Evolutionary conservation across 129 eudicot genomes (phyloP).

Genomic region (Scalesia atractyloides): DNA sequence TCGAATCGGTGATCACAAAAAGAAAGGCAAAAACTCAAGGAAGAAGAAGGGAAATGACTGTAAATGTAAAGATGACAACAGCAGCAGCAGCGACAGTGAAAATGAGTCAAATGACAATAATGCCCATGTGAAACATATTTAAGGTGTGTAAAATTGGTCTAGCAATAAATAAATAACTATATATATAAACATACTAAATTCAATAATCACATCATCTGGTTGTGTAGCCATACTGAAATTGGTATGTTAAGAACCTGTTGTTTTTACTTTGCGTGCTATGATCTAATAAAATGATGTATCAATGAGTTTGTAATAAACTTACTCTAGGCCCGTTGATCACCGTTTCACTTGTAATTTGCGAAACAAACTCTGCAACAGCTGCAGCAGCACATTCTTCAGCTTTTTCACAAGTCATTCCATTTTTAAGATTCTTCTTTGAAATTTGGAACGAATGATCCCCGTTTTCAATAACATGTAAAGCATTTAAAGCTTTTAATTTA

Average conservation of each 20-base stretch:
- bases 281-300: neutral
- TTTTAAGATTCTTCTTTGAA: slow-evolving; percentile 69
- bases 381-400: slow-evolving; percentile 61
- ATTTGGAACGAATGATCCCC: slow-evolving; percentile 94
- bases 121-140: slow-evolving; percentile 17
- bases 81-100: slow-evolving; percentile 42
- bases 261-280: slow-evolving; percentile 14
- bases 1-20: slow-evolving; percentile 19
- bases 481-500: slow-evolving; percentile 46
- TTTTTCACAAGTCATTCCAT: slow-evolving; percentile 58
- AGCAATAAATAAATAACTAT: neutral
- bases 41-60: slow-evolving; percentile 31
- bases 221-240: slow-evolving; percentile 15
- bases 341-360: slow-evolving; percentile 30
- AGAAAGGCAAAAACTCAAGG: slow-evolving; percentile 20
- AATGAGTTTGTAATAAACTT: slow-evolving; percentile 20
- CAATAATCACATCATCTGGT: slow-evolving; percentile 17
- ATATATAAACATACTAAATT: neutral
- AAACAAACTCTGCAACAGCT: slow-evolving; percentile 64
- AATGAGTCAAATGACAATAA: slow-evolving; percentile 31
- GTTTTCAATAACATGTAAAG: slow-evolving; percentile 69
- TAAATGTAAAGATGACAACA: slow-evolving; percentile 20
- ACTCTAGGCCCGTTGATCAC: slow-evolving; percentile 15
- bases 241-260: slow-evolving; percentile 11
- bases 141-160: slow-evolving; percentile 9